A percentile compares a stretch with the other conserved stretches of the same genome.
Conservation (phyloP, 106 monocot genomes). For the Alisma plantagoaquatica region DNA sequence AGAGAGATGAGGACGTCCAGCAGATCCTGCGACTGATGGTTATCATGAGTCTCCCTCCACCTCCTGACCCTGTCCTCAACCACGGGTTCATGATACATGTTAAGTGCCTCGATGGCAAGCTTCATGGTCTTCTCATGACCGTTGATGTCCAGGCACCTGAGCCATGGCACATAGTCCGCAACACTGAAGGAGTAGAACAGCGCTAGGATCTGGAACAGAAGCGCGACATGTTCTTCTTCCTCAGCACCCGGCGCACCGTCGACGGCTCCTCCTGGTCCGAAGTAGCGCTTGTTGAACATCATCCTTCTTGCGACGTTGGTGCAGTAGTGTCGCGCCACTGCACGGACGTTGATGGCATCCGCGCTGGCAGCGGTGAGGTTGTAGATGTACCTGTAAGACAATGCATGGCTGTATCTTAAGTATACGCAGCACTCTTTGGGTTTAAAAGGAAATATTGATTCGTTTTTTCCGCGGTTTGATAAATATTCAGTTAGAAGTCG, state of each 20-base stretch:
- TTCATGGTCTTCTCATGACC: conserved; percentile 3
- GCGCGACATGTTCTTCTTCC: too few species aligned
- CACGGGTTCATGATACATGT: conserved; percentile 1
- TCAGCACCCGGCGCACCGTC: not conserved
- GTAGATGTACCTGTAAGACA: too few species aligned
- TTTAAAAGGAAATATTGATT: too few species aligned
- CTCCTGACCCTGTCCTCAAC: not conserved
- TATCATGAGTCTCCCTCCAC: not conserved
- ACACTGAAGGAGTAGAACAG: conserved; percentile 1
- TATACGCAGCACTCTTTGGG: too few species aligned
- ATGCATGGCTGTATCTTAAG: too few species aligned
- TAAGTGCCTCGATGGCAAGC: not conserved
- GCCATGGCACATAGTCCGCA: not conserved
- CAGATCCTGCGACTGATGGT: not conserved
- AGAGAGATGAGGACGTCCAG: not conserved
- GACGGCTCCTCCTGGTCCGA: not conserved
- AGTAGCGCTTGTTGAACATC: not conserved
- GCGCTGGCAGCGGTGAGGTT: not conserved
- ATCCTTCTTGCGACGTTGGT: not conserved
- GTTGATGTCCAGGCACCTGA: not conserved
- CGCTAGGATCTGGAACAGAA: not conserved
- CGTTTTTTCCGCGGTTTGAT: too few species aligned
- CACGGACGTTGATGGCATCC: not conserved
- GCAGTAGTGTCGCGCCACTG: not conserved
- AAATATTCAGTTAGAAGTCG: too few species aligned